Evolutionary conservation across 495 filamentous ascomycete genomes (phyloP).

Genomic region (Clavariopsis aquatica): DNA sequence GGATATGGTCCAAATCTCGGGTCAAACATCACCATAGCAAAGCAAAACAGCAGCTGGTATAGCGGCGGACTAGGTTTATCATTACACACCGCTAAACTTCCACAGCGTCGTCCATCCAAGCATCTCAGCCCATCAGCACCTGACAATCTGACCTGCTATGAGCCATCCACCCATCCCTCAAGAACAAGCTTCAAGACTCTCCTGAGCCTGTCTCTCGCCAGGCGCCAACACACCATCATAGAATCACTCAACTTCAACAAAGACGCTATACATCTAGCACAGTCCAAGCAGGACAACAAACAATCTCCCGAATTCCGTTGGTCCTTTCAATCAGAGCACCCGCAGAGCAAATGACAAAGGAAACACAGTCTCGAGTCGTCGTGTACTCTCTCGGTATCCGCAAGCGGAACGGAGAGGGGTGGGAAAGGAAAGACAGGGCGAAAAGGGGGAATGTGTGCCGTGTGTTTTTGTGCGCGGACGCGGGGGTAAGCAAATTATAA

Average conservation of each 20-base stretch:
- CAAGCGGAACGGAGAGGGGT: not conserved
- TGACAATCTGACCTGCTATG: too few relatives aligned
- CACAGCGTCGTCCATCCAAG: not conserved
- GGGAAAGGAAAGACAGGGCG: not conserved
- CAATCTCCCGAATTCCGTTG: too few relatives aligned
- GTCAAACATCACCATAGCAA: not conserved
- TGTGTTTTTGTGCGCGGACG: not conserved
- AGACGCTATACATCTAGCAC: too few relatives aligned
- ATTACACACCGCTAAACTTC: not conserved
- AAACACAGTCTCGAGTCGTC: slow-evolving; percentile 16
- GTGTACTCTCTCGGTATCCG: slow-evolving; percentile 9
- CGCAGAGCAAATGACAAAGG: slow-evolving; percentile 11
- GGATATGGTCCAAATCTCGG: too few relatives aligned
- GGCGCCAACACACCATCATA: too few relatives aligned
- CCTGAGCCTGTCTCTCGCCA: not conserved
- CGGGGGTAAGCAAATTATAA: slow-evolving; percentile 19
- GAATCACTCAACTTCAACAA: too few relatives aligned
- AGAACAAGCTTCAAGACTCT: not conserved
- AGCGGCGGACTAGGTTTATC: not conserved
- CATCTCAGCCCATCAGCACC: not conserved
- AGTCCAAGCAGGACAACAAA: too few relatives aligned
- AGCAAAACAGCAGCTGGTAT: not conserved
- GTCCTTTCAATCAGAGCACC: too few relatives aligned
- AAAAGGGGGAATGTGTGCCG: not conserved
- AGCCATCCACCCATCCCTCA: too few relatives aligned